phyloP scores from a whole-genome alignment of 2,329 filamentous ascomycete genomes.

The Sporothrix phasma region DNA sequence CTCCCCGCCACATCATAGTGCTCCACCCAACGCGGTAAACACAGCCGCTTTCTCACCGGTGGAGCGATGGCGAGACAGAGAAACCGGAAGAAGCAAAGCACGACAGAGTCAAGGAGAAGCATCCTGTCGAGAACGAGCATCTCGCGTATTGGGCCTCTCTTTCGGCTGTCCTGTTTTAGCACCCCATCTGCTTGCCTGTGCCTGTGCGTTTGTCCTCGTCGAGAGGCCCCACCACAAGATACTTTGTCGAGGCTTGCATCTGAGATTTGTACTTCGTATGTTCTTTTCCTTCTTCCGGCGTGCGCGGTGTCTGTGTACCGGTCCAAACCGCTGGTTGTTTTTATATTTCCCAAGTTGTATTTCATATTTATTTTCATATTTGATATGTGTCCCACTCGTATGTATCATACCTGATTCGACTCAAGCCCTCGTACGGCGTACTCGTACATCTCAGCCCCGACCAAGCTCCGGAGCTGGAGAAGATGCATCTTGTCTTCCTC shows the following conservation, averaged over 20 bases:
- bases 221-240: background rate
- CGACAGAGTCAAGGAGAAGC: background rate
- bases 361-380: too few species aligned
- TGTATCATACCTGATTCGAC: background rate
- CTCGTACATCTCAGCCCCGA: background rate
- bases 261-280: background rate
- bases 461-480: background rate
- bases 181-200: background rate
- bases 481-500: background rate
- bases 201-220: background rate
- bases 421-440: background rate
- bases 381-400: too few species aligned
- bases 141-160: background rate
- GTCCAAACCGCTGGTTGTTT: background rate
- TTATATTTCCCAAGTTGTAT: too few species aligned
- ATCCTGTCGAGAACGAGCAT: too few species aligned
- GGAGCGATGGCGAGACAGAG: background rate
- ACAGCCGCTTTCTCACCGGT: background rate
- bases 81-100: background rate
- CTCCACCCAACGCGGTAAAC: background rate
- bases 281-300: background rate
- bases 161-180: background rate
- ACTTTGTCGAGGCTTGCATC: background rate
- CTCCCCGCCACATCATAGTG: slow-evolving; percentile 12
- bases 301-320: background rate